Evolutionary conservation across 208 protist genomes (phyloP), one percentile per base, ranked within the genome.

Genomic region (Naegleria fowleri): DNA sequence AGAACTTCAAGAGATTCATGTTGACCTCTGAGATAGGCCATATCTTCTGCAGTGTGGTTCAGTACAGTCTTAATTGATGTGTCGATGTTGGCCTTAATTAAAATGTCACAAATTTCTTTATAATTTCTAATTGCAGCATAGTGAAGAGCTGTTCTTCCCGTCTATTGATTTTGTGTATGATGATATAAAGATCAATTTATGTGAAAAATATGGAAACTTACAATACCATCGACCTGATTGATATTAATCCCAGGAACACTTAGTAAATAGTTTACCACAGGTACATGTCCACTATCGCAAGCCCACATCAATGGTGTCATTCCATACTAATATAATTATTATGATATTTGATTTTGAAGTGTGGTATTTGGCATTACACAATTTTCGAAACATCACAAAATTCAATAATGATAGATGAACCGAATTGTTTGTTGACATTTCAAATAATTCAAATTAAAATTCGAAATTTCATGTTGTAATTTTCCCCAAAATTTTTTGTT

Each of bases 261-360:
- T 22, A 67, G 55, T 67, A 67, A 67, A 67, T 67, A 79, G n/a
- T 79, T 79, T 6, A 79, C 67, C 1, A 79, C 25, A 36, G 5
- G 67, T 36, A 79, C 29, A 79, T 79, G 67, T 36, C 67, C 67
- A 36, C 67, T 36, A 36, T 79, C 67, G 9, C 29, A 36, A 79
- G 67, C 67, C 67, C 67, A 79, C 16, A 79, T 79, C n/a, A 79
- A 79, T 36, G 67, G 29, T 79, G 67, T 79, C 67, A 79, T 79
- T 79, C 67, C 67, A 33, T 79, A 36, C 67, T 79, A 67, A n/a
- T n/a, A n/a, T n/a, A n/a, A n/a, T n/a, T n/a, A n/a, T n/a, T n/a
- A n/a, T n/a, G n/a, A n/a, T n/a, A n/a, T n/a, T n/a, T n/a, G n/a
- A n/a, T n/a, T n/a, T n/a, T n/a, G n/a, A n/a, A n/a, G n/a, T n/a